phyloP scores from a whole-genome alignment of 2,329 filamentous ascomycete genomes.

The Colletotrichum tanaceti region DNA sequence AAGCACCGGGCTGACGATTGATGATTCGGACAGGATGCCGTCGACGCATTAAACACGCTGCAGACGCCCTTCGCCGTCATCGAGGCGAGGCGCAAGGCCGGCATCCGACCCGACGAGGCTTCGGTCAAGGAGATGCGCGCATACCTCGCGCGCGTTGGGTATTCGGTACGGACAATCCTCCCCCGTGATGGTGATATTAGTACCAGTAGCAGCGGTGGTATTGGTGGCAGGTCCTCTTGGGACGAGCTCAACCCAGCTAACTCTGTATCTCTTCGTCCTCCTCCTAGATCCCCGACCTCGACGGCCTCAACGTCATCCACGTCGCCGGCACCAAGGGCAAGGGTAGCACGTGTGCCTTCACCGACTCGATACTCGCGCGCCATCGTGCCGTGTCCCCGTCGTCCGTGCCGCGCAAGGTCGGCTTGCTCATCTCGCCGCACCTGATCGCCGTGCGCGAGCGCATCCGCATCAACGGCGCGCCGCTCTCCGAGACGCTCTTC shows the following conservation, averaged over 20 bases:
- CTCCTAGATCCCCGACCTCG: slow-evolving; percentile 50
- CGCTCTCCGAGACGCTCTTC: slow-evolving; percentile 76
- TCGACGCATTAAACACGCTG: slow-evolving; percentile 86
- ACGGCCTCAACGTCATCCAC: slow-evolving; percentile 71
- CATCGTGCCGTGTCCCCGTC: slow-evolving; percentile 23
- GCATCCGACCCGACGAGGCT: slow-evolving; percentile 74
- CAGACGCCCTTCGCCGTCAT: slow-evolving; percentile 89
- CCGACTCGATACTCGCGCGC: slow-evolving; percentile 75
- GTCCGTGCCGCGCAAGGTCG: slow-evolving; percentile 60
- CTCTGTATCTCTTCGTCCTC: not conserved
- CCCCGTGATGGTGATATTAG: too few relatives aligned
- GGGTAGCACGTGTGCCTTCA: slow-evolving; percentile 86
- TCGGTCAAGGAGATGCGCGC: slow-evolving; percentile 76
- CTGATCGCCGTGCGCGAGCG: slow-evolving; percentile 85
- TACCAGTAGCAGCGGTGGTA: too few relatives aligned
- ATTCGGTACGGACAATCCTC: slow-evolving; percentile 10
- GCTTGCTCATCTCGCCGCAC: slow-evolving; percentile 88
- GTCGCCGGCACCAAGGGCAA: slow-evolving; percentile 96
- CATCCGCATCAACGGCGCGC: slow-evolving; percentile 81
- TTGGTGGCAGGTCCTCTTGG: too few relatives aligned
- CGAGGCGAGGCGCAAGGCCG: slow-evolving; percentile 80
- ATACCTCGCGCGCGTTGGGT: slow-evolving; percentile 66
- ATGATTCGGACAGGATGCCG: slow-evolving; percentile 77
- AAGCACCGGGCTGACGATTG: not conserved
- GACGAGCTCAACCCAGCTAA: not conserved